A percentile compares a stretch with the other conserved stretches of the same genome.
These are phyloP conservation scores for Lanmaoa rubissima DNA, from an alignment of 768 basidiomycete genomes.

Conservation along the genomic window DNA sequence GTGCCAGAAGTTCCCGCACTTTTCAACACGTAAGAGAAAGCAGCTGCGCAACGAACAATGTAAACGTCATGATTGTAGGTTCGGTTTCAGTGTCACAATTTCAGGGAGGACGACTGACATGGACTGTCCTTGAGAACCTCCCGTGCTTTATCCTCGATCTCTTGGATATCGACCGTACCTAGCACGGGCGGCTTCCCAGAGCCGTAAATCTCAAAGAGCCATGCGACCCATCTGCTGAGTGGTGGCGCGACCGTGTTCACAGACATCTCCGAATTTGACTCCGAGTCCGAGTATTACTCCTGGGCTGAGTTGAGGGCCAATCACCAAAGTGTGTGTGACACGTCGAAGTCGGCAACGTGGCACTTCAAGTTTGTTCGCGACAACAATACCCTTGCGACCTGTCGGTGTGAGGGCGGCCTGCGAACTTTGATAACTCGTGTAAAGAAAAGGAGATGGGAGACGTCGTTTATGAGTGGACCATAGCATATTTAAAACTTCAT, in stretches of 20 bases:
- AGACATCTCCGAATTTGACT: slow-evolving; percentile 8
- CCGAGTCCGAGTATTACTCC: too few relatives aligned
- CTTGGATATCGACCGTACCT: slow-evolving; percentile 60
- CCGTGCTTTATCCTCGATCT: slow-evolving; percentile 61
- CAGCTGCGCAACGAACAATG: slow-evolving; percentile 35
- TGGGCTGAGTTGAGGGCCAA: neutral
- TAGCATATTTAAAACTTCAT: slow-evolving; percentile 6
- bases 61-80: neutral
- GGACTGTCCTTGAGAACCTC: slow-evolving; percentile 57
- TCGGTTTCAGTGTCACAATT: neutral
- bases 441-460: neutral
- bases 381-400: neutral
- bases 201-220: slow-evolving; percentile 21
- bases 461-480: neutral
- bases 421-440: neutral
- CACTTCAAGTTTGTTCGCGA: neutral
- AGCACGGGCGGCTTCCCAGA: slow-evolving; percentile 33
- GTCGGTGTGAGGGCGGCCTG: neutral
- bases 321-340: neutral
- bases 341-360: neutral
- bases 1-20: slow-evolving; percentile 69
- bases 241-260: slow-evolving; percentile 23
- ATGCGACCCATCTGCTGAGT: slow-evolving; percentile 19
- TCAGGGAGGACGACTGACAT: slow-evolving; percentile 35
- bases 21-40: slow-evolving; percentile 68